Conservation (phyloP, 345 rosid species). For the Xanthoceras sorbifolium region DNA sequence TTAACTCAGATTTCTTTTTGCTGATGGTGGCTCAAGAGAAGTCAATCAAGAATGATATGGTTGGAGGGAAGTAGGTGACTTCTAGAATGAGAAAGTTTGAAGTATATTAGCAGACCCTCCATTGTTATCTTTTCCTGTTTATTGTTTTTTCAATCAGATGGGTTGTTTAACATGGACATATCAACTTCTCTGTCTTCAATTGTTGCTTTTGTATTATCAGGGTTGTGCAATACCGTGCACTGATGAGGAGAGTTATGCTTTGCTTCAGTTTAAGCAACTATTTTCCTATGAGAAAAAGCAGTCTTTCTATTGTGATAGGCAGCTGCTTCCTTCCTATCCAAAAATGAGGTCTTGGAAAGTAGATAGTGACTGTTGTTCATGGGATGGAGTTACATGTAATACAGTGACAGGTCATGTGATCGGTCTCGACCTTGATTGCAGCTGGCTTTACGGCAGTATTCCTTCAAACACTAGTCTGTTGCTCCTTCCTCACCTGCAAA, state of each 20-base stretch:
- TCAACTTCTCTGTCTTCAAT: background rate
- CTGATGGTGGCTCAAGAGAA: too few relatives aligned
- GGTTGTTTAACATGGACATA: background rate
- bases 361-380: background rate
- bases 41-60: too few relatives aligned
- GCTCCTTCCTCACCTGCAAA: slow-evolving; percentile 24
- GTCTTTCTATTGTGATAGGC: background rate
- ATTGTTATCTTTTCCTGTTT: background rate
- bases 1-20: too few relatives aligned
- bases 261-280: slow-evolving; percentile 11
- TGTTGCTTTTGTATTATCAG: background rate
- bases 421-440: background rate
- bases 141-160: background rate
- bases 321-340: background rate
- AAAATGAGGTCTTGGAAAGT: background rate
- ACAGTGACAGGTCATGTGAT: background rate
- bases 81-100: too few relatives aligned
- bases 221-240: background rate
- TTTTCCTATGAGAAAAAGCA: background rate
- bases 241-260: background rate
- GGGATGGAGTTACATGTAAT: background rate
- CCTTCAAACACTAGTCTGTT: slow-evolving; percentile 23
- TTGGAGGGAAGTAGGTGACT: too few relatives aligned
- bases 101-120: background rate
- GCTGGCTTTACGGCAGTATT: slow-evolving; percentile 12